Percentiles rank a stretch among this genome's conserved stretches.
These are phyloP conservation scores for Nicotiana tabacum DNA, from an alignment of 257 asterid genomes.

Conservation along the genomic window DNA sequence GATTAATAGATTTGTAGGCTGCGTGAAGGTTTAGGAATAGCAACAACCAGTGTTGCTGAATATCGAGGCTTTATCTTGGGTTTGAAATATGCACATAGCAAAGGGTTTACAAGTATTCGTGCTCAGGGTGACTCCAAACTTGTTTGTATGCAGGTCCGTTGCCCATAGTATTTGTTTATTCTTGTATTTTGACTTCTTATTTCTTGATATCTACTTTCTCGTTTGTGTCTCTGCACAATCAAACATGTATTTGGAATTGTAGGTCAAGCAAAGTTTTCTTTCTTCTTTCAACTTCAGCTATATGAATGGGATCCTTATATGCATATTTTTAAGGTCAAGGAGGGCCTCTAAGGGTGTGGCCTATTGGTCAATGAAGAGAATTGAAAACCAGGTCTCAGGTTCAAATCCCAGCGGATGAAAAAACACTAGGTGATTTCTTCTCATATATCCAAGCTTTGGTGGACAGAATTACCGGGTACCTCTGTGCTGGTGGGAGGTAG, in stretches of 20 bases:
- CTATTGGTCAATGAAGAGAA: too few species aligned
- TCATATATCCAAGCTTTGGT: too few species aligned
- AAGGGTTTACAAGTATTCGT: conserved; percentile 22
- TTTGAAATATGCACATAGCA: conserved; percentile 19
- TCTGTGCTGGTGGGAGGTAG: too few species aligned
- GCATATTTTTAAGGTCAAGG: not conserved
- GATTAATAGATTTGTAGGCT: conserved; percentile 11
- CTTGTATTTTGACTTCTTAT: not conserved
- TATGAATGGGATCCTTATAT: not conserved
- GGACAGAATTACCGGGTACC: too few species aligned
- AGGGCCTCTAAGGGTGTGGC: not conserved
- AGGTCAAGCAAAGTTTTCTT: not conserved
- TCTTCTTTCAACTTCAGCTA: not conserved
- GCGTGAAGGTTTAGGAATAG: conserved; percentile 23
- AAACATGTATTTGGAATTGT: not conserved
- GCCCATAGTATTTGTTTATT: not conserved
- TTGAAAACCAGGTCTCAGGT: too few species aligned
- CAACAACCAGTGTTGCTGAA: conserved; percentile 19
- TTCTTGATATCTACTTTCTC: not conserved
- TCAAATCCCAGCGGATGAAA: too few species aligned
- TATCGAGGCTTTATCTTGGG: conserved; percentile 23
- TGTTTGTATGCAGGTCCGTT: conserved; percentile 21
- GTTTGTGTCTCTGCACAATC: not conserved
- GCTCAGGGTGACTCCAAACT: conserved; percentile 24
- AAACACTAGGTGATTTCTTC: too few species aligned